Conservation (phyloP, 768 basidiomycete species). For the Melanogaster broomeanus region DNA sequence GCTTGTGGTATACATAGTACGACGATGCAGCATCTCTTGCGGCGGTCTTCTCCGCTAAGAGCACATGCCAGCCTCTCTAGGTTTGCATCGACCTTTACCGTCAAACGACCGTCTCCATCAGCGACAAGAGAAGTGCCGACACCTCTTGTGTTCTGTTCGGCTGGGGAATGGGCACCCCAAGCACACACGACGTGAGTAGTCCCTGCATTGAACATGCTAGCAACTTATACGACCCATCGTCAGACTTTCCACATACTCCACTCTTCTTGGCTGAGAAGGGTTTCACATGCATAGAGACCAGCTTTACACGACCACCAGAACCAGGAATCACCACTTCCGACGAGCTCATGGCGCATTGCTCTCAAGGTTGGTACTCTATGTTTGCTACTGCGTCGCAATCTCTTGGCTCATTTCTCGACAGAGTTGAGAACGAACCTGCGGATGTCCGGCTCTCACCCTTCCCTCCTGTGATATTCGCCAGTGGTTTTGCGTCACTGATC, state of each 20-base stretch:
- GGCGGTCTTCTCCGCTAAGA: not conserved
- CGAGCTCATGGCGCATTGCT: conserved; percentile 41
- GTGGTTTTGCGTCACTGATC: conserved; percentile 50
- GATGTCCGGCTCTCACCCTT: conserved; percentile 48
- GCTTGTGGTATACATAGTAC: too few species aligned
- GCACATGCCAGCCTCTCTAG: not conserved
- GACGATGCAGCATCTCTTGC: not conserved
- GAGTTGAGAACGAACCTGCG: conserved; percentile 46
- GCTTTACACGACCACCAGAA: conserved; percentile 33
- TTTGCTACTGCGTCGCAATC: not conserved
- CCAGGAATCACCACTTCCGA: conserved; percentile 3
- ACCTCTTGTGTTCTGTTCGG: conserved; percentile 54
- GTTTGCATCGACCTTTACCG: conserved; percentile 34
- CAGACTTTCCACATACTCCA: conserved; percentile 33
- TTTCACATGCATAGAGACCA: conserved; percentile 48
- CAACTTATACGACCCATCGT: not conserved
- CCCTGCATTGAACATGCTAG: not conserved
- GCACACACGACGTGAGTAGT: conserved; percentile 40
- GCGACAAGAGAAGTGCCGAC: conserved; percentile 52
- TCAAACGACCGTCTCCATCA: conserved; percentile 36
- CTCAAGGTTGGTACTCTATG: conserved; percentile 39
- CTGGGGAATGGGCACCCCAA: conserved; percentile 43
- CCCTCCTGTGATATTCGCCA: conserved; percentile 58
- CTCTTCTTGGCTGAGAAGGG: conserved; percentile 48
- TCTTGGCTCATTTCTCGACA: conserved; percentile 15